Conservation (phyloP, 257 asterid genomes). For the Gardenia jasminoides region DNA sequence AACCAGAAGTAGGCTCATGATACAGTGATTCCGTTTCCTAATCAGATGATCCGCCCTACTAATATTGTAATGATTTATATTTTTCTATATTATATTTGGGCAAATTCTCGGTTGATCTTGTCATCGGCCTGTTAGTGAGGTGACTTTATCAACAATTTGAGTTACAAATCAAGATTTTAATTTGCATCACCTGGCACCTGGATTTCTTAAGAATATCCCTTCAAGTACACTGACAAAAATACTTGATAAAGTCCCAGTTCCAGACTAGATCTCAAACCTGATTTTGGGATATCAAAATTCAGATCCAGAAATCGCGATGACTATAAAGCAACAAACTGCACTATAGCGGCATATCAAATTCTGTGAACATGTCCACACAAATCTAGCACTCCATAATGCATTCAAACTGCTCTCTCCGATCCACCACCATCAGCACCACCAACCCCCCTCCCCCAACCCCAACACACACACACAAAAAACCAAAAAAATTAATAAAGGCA, state of each 20-base stretch:
- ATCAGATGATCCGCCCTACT: neutral
- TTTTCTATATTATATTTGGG: neutral
- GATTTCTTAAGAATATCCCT: neutral
- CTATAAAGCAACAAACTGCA: neutral
- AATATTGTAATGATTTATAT: no score
- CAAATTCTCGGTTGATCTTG: neutral
- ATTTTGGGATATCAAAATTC: neutral
- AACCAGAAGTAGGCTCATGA: neutral
- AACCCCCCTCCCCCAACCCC: neutral
- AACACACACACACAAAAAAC: neutral
- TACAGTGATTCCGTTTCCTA: neutral
- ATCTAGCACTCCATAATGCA: neutral
- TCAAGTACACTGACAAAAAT: constrained; percentile 9
- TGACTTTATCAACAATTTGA: neutral
- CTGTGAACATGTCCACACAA: neutral
- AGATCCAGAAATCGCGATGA: neutral
- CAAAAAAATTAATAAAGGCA: neutral
- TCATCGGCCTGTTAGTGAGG: neutral
- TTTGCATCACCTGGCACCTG: neutral
- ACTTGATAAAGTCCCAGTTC: neutral
- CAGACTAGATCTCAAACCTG: constrained; percentile 7
- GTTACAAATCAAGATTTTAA: neutral
- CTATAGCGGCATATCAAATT: neutral
- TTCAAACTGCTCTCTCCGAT: neutral
- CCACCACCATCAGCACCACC: no score